phyloP scores from a whole-genome alignment of 345 rosid genomes.

The Pelargonium nanum region DNA sequence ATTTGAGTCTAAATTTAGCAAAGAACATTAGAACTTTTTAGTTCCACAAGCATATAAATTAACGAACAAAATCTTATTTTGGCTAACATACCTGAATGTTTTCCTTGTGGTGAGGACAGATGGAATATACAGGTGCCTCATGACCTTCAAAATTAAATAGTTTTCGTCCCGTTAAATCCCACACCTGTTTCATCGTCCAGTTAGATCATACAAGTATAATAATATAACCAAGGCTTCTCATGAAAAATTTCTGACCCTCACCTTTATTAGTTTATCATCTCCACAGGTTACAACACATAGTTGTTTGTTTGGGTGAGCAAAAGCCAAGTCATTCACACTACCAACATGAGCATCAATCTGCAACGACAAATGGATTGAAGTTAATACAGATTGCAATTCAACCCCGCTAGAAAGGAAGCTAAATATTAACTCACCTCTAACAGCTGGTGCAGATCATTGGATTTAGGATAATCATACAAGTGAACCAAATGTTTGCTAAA shows the following conservation, averaged over 20 bases:
- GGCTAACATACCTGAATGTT: slow-evolving; percentile 22
- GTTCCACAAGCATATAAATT: background rate
- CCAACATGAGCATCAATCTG: slow-evolving; percentile 88
- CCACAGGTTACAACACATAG: slow-evolving; percentile 81
- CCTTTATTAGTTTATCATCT: slow-evolving; percentile 87
- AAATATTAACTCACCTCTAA: slow-evolving; percentile 16
- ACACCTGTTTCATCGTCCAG: slow-evolving; percentile 15
- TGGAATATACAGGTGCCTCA: slow-evolving; percentile 30
- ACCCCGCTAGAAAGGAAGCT: background rate
- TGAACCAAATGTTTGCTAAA: slow-evolving; percentile 26
- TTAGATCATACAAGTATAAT: slow-evolving; percentile 15
- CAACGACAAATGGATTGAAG: slow-evolving; percentile 13
- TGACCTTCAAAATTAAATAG: slow-evolving; percentile 30
- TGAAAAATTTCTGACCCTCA: slow-evolving; percentile 13
- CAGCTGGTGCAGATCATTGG: slow-evolving; percentile 17
- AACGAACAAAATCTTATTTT: slow-evolving; percentile 1
- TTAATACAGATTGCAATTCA: slow-evolving; percentile 7
- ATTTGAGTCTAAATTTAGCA: background rate
- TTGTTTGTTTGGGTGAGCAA: slow-evolving; percentile 73
- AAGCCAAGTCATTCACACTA: slow-evolving; percentile 79
- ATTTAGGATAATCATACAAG: slow-evolving; percentile 18
- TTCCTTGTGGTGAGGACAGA: slow-evolving; percentile 32
- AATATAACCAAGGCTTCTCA: slow-evolving; percentile 6
- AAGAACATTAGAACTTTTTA: background rate
- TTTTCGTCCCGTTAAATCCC: slow-evolving; percentile 27